These are phyloP conservation scores for Phytophthora fragariae DNA, from an alignment of 352 stramenopile genomes.

Conservation along the genomic window DNA sequence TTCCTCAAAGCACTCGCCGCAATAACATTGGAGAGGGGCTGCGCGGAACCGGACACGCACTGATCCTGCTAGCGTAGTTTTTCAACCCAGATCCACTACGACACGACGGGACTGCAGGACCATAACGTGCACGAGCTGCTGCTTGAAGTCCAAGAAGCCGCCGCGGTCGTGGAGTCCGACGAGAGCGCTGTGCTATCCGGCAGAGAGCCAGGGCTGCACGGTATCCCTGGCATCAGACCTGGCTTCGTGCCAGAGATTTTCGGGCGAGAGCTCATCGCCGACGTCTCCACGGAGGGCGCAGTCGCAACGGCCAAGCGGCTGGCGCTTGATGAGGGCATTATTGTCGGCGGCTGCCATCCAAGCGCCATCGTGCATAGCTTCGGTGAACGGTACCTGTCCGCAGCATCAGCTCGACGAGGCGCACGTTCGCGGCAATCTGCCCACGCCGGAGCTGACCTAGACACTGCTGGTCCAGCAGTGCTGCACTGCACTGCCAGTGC, in stretches of 20 bases:
- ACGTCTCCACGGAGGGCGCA: conserved; percentile 82
- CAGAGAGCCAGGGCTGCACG: conserved; percentile 71
- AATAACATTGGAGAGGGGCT: conserved; percentile 76
- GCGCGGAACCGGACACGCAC: conserved; percentile 70
- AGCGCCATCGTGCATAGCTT: conserved; percentile 86
- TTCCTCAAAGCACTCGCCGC: conserved; percentile 94
- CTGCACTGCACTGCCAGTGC: not conserved
- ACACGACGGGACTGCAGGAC: conserved; percentile 57
- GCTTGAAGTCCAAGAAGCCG: no score
- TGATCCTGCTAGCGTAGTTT: conserved; percentile 92
- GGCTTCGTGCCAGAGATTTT: conserved; percentile 81
- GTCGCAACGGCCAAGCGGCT: conserved; percentile 27
- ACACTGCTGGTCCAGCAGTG: no score
- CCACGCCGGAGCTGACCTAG: conserved; percentile 15
- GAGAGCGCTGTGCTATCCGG: conserved; percentile 74
- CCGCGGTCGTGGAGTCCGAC: not conserved
- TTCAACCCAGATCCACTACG: conserved; percentile 95
- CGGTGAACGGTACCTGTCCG: conserved; percentile 81
- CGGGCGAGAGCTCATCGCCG: conserved; percentile 74
- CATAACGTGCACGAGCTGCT: no score
- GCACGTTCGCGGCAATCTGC: conserved; percentile 45
- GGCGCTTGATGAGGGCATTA: conserved; percentile 62
- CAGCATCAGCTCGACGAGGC: conserved; percentile 63
- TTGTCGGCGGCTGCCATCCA: conserved; percentile 78
- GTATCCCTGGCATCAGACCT: conserved; percentile 78